Evolutionary conservation across 768 basidiomycete species (phyloP).

Genomic region (Glaciozyma antarctica): DNA sequence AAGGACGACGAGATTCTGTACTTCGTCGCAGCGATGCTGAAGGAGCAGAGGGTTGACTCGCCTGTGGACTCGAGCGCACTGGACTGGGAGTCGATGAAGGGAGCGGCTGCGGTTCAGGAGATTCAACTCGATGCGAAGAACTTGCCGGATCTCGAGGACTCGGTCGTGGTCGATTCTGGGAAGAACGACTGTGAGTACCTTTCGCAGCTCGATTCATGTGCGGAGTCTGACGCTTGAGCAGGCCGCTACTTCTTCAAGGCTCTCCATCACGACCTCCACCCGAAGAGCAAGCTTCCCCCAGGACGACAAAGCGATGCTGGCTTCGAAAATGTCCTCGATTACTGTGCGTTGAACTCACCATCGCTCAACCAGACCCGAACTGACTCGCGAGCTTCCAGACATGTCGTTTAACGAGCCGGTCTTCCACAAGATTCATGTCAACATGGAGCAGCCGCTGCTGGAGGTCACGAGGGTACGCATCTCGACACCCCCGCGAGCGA

Average conservation of each 20-base stretch:
- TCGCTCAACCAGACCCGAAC: too few species aligned
- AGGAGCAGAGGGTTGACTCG: slow-evolving; percentile 39
- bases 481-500: neutral
- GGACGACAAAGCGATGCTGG: slow-evolving; percentile 50
- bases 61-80: slow-evolving; percentile 41
- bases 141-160: slow-evolving; percentile 41
- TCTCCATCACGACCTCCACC: slow-evolving; percentile 59
- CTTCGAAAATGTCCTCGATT: slow-evolving; percentile 57
- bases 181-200: slow-evolving; percentile 67
- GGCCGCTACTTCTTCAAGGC: slow-evolving; percentile 52
- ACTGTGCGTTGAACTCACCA: slow-evolving; percentile 53
- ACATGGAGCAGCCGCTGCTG: slow-evolving; percentile 61
- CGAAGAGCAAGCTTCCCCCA: slow-evolving; percentile 51
- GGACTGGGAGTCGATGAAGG: slow-evolving; percentile 58
- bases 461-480: slow-evolving; percentile 50
- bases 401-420: slow-evolving; percentile 6
- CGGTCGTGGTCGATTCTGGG: slow-evolving; percentile 53
- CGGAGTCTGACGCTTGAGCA: neutral
- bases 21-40: slow-evolving; percentile 55
- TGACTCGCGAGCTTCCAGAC: neutral
- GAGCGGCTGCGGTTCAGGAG: slow-evolving; percentile 50
- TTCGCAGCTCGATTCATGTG: slow-evolving; percentile 39
- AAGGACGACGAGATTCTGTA: slow-evolving; percentile 50
- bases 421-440: slow-evolving; percentile 12
- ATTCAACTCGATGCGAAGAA: slow-evolving; percentile 45